phyloP scores from a whole-genome alignment of 176 grass and related monocot species.

The Aegilops longissima region DNA sequence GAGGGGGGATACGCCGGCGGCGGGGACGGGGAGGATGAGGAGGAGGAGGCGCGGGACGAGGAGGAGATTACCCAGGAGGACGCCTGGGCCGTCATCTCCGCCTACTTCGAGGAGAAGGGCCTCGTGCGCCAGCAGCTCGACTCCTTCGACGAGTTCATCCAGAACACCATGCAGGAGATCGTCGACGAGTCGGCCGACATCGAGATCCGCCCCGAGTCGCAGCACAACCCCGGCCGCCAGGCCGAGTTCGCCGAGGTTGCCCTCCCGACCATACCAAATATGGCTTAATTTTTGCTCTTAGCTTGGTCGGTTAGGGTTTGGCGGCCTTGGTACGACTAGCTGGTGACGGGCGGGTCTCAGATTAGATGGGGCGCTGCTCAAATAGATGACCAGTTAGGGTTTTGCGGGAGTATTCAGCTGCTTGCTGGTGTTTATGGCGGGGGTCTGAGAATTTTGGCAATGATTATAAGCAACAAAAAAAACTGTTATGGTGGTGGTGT shows the following conservation, averaged over 20 bases:
- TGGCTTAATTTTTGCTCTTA: conserved; percentile 44
- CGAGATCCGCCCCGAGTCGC: conserved; percentile 94
- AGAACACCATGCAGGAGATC: conserved; percentile 99
- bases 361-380: background rate
- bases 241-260: conserved; percentile 91
- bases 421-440: background rate
- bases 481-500: background rate
- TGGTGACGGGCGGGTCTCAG: background rate
- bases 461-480: background rate
- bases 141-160: conserved; percentile 97
- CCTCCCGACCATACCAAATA: background rate
- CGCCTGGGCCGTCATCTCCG: conserved; percentile 94
- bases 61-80: conserved; percentile 95
- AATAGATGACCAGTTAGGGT: conserved; percentile 25
- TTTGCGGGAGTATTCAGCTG: background rate
- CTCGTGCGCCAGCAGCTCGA: conserved; percentile 93
- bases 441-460: background rate
- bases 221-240: conserved; percentile 96
- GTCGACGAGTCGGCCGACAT: conserved; percentile 91
- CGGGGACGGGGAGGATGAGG: conserved; percentile 62
- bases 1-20: conserved; percentile 44
- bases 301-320: conserved; percentile 21
- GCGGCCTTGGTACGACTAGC: conserved; percentile 8
- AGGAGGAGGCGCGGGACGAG: conserved; percentile 57
- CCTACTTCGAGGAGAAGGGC: conserved; percentile 99